Evolutionary conservation across 495 filamentous ascomycete species (phyloP), one percentile per base, ranked within the genome.

Genomic region (Penicillium fimorum): DNA sequence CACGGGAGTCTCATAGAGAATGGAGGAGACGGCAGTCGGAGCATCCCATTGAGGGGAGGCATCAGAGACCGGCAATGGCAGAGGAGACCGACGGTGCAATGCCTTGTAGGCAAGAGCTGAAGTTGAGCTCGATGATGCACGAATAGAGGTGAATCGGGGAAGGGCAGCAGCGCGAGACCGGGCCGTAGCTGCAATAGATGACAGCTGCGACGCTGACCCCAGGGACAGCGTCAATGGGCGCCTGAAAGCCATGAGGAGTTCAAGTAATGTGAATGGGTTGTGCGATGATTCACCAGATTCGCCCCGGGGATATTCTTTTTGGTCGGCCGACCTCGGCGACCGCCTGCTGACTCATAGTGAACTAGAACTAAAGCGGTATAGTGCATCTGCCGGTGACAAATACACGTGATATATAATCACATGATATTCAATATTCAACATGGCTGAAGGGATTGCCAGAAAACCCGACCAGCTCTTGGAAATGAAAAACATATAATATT

Each of bases 41-140:
- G 94, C 92, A 51, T 93, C 96, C 91, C 92, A 96, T 55, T 89
- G 80, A 25, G 90, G 85, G 20, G 89, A 84, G 37, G 82, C 62
- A 59, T 94, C 89, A 58, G 78, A 75, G 18, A 85, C 85, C 49
- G 94, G 93, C 41, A 97, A 86, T 20, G 87, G 84, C 38, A 90
- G 86, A 44, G 88, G 84, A 35, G 90, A 86, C 41, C 92, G 90
- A 57, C 89, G 90, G 69, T 96, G 94, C 60, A 97, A 83, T 63
- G 94, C 90, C 81, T 98, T 98, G 85, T 98, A 98, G 65, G 92
- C 91, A 59, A 97, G 82, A 45, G 94, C 93, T 35, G 90, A 91
- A 63, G 93, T 97, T 43, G 93, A 96, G 68, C 83, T 73, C 53
- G 68, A 76, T 0, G 76, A 76, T 44, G 71, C 62, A 49, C 74